phyloP scores from a whole-genome alignment of 345 rosid species.

The Ceriops decandra region DNA sequence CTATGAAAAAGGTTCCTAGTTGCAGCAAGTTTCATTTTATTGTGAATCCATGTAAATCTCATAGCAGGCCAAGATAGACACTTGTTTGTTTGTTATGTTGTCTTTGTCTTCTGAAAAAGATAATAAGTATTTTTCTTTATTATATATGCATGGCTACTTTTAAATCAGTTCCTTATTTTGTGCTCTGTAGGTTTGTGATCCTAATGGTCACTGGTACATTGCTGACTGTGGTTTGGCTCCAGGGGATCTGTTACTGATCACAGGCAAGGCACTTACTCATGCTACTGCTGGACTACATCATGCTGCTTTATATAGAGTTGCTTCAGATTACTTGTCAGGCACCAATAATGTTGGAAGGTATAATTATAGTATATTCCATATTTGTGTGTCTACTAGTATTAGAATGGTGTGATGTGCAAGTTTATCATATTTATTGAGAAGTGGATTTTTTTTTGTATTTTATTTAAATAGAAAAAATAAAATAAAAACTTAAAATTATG shows the following conservation, averaged over 20 bases:
- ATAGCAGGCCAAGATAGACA: no score
- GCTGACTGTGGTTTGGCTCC: constrained; percentile 77
- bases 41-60: background rate
- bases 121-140: background rate
- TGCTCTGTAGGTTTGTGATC: constrained; percentile 78
- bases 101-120: background rate
- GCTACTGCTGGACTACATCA: constrained; percentile 96
- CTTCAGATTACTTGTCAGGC: constrained; percentile 47
- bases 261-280: constrained; percentile 93
- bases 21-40: background rate
- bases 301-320: constrained; percentile 66
- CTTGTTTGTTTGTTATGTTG: background rate
- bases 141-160: background rate
- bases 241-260: constrained; percentile 76
- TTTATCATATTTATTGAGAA: background rate
- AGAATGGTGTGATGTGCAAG: background rate
- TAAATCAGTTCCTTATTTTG: constrained; percentile 4
- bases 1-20: background rate
- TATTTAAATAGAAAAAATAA: no score
- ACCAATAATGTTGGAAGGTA: constrained; percentile 73
- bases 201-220: constrained; percentile 91
- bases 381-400: no score
- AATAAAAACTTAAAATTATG: no score
- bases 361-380: background rate
- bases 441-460: no score